Evolutionary conservation across 140 eudicot species (phyloP), one percentile per base, ranked within the genome.

Genomic region (Oenanthe javanica): DNA sequence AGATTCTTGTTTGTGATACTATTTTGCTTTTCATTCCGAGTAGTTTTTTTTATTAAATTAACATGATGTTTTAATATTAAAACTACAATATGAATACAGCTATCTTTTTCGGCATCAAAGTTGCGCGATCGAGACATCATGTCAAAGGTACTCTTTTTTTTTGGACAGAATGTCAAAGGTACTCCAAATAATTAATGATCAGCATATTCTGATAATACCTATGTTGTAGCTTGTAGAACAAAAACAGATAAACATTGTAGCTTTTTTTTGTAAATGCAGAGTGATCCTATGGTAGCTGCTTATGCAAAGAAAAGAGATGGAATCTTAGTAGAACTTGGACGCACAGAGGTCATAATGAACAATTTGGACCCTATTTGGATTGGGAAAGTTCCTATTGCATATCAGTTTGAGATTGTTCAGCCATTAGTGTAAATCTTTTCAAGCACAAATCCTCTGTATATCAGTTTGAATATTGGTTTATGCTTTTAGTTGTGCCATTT

Each of bases 261-360:
- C 49, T 1, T 2, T 48, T 1, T 2, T 48, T 23, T 75, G 4
- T 31, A 4, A 47, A 27, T 82, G 73, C 87, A 95, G 99, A 95
- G 99, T 84, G 99, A 95, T 88, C 99, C 99, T 16, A 95, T 95
- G 92, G 91, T 93, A 72, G 93, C 93, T 48, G 91, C 85, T 55
- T 93, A 86, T 83, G 76, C 77, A 77, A 89, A 88, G 89, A 92
- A 77, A 84, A 87, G 82, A 81, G 90, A 89, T 77, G 98, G 97
- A 79, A 86, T 71, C 52, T 84, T 91, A 49, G 91, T 88, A 81
- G 97, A 95, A 86, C 82, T 95, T 84, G 99, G 99, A 46, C 93
- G 97, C 25, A 91, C 99, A 36, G 99, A 95, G 81, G 97, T 95
- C 73, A 88, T 95, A 84, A 88, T 93, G 97, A 93, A 95, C 90